Evolutionary conservation across 2,329 filamentous ascomycete species (phyloP), one percentile per base, ranked within the genome.

Genomic region (Colletotrichum lini): DNA sequence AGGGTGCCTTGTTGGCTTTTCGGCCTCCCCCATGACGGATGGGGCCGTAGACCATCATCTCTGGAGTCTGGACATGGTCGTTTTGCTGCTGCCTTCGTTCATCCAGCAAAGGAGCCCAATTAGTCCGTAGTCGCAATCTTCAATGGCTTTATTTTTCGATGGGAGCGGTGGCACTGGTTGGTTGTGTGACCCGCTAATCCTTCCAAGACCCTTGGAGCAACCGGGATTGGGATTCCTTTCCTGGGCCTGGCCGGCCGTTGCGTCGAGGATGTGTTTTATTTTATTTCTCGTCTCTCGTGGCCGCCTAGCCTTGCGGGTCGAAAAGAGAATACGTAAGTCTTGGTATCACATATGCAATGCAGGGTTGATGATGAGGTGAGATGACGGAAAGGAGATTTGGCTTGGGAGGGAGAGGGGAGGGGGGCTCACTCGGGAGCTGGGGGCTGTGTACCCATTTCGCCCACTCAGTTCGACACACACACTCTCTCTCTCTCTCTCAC

Each of bases 361-460:
- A 71, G 65, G 68, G 68, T 71, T 71, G 42, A 58, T 35, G 68
- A 71, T 71, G 68, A 71, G 68, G 68, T 71, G 68, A 72, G 69
- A 72, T 54, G 69, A 50, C 69, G 69, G 65, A 64, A 42, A 60
- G 13, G 23, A 69, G 59, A 49, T 47, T 52, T 47, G n/a, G 52
- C 8, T 26, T 35, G 23, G 18, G 68, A 57, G 42, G 57, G 49
- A 40, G 30, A 9, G 26, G 26, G 53, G 38, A 30, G 44, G 50
- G 65, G 52, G 42, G 15, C 42, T 35, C 30, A 9, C 30, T n/a
- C n/a, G 30, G 49, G 53, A 38, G 47, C n/a, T 42, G 49, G 59
- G 10, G 52, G 59, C 52, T 68, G 65, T 63, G 26, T 60, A 53
- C 58, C 44, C 23, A 40, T 35, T 8, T 23, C 38, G 23, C 23